Conservation (phyloP, 2,329 filamentous ascomycete species). For the Chrysoporthe austroafricana region DNA sequence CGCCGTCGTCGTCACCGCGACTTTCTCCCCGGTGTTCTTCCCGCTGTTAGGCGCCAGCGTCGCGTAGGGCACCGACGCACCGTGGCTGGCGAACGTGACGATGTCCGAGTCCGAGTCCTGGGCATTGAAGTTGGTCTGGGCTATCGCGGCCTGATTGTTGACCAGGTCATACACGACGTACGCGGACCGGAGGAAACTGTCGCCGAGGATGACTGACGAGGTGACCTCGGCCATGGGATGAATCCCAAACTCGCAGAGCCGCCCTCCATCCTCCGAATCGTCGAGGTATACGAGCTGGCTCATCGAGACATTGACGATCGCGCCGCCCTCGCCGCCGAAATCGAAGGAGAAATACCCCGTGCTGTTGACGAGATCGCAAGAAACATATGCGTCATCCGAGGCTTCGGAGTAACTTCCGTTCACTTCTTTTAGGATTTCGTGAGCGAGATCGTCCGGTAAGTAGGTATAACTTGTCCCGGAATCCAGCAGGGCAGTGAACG, state of each 20-base stretch:
- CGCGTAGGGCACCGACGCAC: slow-evolving; percentile 54
- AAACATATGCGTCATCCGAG: not conserved
- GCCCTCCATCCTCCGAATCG: not conserved
- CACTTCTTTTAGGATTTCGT: not conserved
- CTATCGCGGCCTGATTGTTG: slow-evolving; percentile 55
- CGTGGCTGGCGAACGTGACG: slow-evolving; percentile 53
- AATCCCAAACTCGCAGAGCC: not conserved
- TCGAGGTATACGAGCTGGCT: slow-evolving; percentile 4
- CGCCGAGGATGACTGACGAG: slow-evolving; percentile 45
- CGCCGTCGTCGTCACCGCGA: slow-evolving; percentile 2
- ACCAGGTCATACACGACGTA: slow-evolving; percentile 59
- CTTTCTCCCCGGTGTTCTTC: not conserved
- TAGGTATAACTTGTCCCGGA: slow-evolving; percentile 9
- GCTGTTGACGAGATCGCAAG: not conserved
- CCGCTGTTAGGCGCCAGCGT: slow-evolving; percentile 44
- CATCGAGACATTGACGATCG: slow-evolving; percentile 13
- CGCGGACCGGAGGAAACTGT: slow-evolving; percentile 57
- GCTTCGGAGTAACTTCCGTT: not conserved
- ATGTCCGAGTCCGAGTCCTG: slow-evolving; percentile 51
- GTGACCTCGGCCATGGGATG: not conserved
- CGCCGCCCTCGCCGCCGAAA: slow-evolving; percentile 3
- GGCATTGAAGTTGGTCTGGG: slow-evolving; percentile 58
- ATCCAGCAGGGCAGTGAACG: slow-evolving; percentile 14
- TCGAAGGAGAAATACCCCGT: slow-evolving; percentile 1
- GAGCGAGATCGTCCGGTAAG: slow-evolving; percentile 8